These are phyloP conservation scores for Oidiodendron maius DNA, from an alignment of 495 filamentous ascomycete species.

Conservation along the genomic window DNA sequence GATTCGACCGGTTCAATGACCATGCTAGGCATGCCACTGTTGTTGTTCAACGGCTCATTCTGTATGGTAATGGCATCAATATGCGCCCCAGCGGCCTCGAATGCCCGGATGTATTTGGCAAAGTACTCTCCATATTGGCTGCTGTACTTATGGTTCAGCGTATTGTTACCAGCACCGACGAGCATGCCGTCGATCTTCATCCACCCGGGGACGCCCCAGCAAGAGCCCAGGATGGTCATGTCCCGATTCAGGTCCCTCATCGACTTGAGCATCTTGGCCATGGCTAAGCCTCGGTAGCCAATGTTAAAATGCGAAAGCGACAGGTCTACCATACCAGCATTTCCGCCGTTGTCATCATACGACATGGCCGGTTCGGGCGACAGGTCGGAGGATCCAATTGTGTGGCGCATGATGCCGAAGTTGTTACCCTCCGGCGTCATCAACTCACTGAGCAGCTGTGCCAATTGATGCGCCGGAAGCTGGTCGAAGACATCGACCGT, in stretches of 20 bases:
- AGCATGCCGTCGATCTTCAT: constrained; percentile 51
- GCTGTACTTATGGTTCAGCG: constrained; percentile 34
- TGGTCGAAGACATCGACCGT: constrained; percentile 46
- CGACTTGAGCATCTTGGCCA: constrained; percentile 40
- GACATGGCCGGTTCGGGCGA: constrained; percentile 42
- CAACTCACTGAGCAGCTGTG: constrained; percentile 39
- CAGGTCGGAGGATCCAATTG: constrained; percentile 49
- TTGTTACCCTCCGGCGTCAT: constrained; percentile 40
- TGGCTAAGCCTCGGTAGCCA: constrained; percentile 43
- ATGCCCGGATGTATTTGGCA: constrained; percentile 51
- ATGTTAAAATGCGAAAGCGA: constrained; percentile 37
- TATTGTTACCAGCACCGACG: constrained; percentile 42
- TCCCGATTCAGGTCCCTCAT: constrained; percentile 32
- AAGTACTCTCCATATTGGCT: constrained; percentile 48
- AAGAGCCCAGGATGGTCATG: constrained; percentile 39
- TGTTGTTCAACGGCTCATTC: constrained; percentile 51
- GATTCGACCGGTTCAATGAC: constrained; percentile 44
- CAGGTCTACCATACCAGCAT: constrained; percentile 34
- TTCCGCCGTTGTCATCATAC: constrained; percentile 43
- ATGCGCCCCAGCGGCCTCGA: constrained; percentile 30
- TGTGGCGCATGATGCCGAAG: constrained; percentile 47
- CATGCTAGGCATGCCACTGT: constrained; percentile 48
- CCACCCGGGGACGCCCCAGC: constrained; percentile 52
- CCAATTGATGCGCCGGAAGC: constrained; percentile 29
- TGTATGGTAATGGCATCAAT: constrained; percentile 52